Evolutionary conservation across 2,329 filamentous ascomycete genomes (phyloP).

Genomic region (Colletotrichum endophyticum): DNA sequence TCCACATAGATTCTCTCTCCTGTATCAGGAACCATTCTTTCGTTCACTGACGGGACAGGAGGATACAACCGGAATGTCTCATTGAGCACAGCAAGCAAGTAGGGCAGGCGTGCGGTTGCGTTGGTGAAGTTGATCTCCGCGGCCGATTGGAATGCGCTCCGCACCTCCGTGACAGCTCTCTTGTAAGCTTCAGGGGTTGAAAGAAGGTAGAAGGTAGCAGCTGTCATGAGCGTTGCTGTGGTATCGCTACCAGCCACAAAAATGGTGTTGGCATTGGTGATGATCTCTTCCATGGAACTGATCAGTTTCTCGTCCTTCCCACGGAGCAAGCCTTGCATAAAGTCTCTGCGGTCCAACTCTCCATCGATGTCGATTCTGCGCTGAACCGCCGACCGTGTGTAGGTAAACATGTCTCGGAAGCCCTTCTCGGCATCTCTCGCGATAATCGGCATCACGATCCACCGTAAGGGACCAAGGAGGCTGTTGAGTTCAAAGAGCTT

Average conservation of each 20-base stretch:
- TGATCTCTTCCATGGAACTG: not conserved
- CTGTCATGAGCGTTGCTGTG: slow-evolving; percentile 34
- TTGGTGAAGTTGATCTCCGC: slow-evolving; percentile 40
- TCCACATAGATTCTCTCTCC: not conserved
- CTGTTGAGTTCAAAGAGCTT: not conserved
- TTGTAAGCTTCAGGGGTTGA: not conserved
- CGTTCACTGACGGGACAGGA: not conserved
- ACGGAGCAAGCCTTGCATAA: slow-evolving; percentile 19
- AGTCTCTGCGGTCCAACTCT: slow-evolving; percentile 11
- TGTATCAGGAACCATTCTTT: not conserved
- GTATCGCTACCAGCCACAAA: slow-evolving; percentile 36
- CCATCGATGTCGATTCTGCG: slow-evolving; percentile 7
- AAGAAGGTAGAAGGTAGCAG: not conserved
- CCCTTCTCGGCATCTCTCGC: not conserved
- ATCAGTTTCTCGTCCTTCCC: slow-evolving; percentile 2
- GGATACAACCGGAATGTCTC: slow-evolving; percentile 2
- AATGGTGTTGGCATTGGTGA: not conserved
- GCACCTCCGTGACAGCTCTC: slow-evolving; percentile 41
- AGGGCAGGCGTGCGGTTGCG: slow-evolving; percentile 30
- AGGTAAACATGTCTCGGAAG: not conserved
- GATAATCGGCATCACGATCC: not conserved
- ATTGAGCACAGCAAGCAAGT: not conserved
- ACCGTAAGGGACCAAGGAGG: not conserved
- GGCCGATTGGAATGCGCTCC: slow-evolving; percentile 32
- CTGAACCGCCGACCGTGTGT: not conserved